Evolutionary conservation across 257 asterid genomes (phyloP).

Genomic region (Ocimum tenuiflorum): DNA sequence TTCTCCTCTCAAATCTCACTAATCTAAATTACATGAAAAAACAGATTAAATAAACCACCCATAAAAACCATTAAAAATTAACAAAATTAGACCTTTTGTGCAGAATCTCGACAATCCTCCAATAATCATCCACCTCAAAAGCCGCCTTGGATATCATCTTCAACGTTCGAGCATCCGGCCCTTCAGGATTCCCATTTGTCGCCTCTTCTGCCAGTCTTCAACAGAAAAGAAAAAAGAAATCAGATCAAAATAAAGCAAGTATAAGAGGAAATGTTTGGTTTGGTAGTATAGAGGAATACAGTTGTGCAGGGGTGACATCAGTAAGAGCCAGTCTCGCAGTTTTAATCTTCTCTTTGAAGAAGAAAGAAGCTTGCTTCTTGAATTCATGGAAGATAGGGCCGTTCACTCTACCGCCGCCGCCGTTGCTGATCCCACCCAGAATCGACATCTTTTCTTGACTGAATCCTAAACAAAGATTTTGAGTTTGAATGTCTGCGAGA

Average conservation of each 20-base stretch:
- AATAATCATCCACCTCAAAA: constrained; percentile 82
- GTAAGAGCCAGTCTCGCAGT: constrained; percentile 77
- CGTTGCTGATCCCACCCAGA: neutral
- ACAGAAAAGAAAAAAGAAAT: neutral
- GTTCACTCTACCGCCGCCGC: constrained; percentile 29
- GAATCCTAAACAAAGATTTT: neutral
- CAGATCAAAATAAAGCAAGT: too few species aligned
- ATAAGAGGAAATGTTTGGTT: too few species aligned
- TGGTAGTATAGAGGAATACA: constrained; percentile 26
- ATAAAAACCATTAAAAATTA: neutral
- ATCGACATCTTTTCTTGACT: constrained; percentile 38
- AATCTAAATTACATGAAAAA: constrained; percentile 27
- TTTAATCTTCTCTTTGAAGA: constrained; percentile 80
- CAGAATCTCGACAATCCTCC: constrained; percentile 73
- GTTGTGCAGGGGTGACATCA: constrained; percentile 73
- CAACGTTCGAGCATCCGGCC: constrained; percentile 53
- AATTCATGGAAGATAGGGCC: constrained; percentile 54
- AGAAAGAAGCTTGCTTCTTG: constrained; percentile 85
- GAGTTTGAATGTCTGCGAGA: neutral
- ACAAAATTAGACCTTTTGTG: constrained; percentile 44
- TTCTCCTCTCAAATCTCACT: constrained; percentile 44
- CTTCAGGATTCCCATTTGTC: constrained; percentile 51
- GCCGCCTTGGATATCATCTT: constrained; percentile 75
- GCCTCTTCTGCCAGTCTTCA: constrained; percentile 74
- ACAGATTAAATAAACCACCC: neutral